Evolutionary conservation across 2,329 filamentous ascomycete species (phyloP), one percentile per base, ranked within the genome.

Genomic region (Penicillium brasilianum): DNA sequence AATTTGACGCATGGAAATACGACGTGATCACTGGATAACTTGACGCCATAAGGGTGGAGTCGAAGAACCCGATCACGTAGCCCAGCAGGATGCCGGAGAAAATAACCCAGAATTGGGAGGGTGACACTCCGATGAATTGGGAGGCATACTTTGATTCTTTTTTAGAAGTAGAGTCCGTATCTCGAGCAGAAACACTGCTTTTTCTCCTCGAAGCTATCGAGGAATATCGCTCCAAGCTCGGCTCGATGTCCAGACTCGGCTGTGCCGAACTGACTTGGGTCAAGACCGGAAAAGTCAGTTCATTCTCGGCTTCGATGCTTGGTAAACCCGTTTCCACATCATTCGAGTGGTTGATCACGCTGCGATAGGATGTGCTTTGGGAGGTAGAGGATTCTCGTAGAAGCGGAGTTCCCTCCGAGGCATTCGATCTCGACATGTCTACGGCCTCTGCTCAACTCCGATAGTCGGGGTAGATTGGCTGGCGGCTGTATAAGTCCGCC

Each of bases 11-110:
- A 62, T 88, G 80, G 75, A 94, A 94, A 74, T 93, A 87, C 0
- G 90, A 92, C 0, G 90, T 93, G 63, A 94, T 92, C 59, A 91
- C 89, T 0, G 91, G 90, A 74, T 95, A 91, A 44, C 85, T 89
- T 2, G 90, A 92, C 4, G 90, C 90, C 90, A 94, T 93, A 66
- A 94, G 85, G 4, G 90, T 94, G 11, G 86, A 84, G 78, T 94
- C 91, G 71, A 94, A 93, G 72, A 82, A 87, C 9, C 74, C 78
- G 57, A 81, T 75, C 63, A 88, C 85, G 69, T 85, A 85, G 4
- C 82, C 81, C n/a, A 83, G 71, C 62, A 89, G 76, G 50, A 90
- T 80, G 54, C 84, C 84, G 6, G 77, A 66, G 71, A 90, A 90
- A 58, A 90, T 85, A 62, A 86, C 71, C 83, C 85, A 87, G 77